Evolutionary conservation across 345 rosid species (phyloP), one percentile per base, ranked within the genome.

Genomic region (Moricandia arvensis): DNA sequence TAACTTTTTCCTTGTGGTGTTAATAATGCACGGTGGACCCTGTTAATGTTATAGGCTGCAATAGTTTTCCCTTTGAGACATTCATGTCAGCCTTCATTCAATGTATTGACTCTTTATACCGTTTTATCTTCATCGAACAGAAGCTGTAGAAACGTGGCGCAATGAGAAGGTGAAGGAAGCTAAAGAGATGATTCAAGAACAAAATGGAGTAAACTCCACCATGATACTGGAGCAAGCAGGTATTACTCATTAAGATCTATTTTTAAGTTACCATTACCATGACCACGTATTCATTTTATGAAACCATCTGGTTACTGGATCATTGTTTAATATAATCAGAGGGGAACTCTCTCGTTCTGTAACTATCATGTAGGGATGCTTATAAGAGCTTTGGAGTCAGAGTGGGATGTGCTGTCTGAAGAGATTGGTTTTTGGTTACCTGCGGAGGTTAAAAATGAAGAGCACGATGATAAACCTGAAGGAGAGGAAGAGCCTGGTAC

Each of bases 351-450:
- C 30, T 17, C n/a, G 34, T 26, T 4, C 16, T 61, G 13, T 29
- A 30, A 54, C 16, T 72, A 41, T 73, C 30, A 71, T 71, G 24
- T 69, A 96, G 99, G 82, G 51, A 75, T 88, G 81, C 84, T 93
- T 63, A 80, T 74, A 77, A 91, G 80, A 86, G 93, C 91, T 66
- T 78, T 96, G 86, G 91, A 87, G 82, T 86, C 90, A 70, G 84
- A 83, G 75, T 93, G 98, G 98, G 86, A 83, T 79, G 80, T 79
- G 54, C 82, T 96, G 58, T 88, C 80, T 24, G 99, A 93, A 82
- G 89, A 89, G 21, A 85, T 96, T 66, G 99, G 98, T 53, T 83
- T 93, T 45, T 96, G 97, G 96, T 74, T 96, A 68, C 99, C 99
- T 33, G 62, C 78, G 80, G 92, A 88, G 80, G 77, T 87, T 65